phyloP scores from a whole-genome alignment of 2,329 filamentous ascomycete genomes.

The Aureobasidium sp. region DNA sequence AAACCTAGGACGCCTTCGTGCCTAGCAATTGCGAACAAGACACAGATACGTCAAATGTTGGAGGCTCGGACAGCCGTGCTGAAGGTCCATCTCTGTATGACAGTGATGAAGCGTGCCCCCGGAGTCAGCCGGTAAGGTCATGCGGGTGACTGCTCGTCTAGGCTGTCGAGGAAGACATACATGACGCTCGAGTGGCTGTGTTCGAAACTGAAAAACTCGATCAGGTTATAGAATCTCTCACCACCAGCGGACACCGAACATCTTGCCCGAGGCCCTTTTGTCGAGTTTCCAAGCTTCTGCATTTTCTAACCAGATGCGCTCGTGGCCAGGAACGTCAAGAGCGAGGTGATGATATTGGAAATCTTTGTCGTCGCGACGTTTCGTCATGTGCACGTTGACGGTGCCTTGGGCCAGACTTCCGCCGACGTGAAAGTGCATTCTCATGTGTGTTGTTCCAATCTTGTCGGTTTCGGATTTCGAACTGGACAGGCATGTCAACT shows the following conservation, averaged over 20 bases:
- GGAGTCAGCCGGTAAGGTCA: too few relatives aligned
- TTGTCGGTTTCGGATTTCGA: constrained; percentile 75
- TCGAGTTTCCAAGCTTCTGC: constrained; percentile 56
- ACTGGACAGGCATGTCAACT: constrained; percentile 42
- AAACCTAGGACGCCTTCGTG: too few relatives aligned
- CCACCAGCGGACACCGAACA: constrained; percentile 70
- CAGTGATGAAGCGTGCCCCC: too few relatives aligned
- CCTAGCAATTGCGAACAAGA: too few relatives aligned
- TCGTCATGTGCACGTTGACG: constrained; percentile 82
- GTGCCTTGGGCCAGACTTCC: constrained; percentile 79
- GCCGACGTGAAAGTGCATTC: constrained; percentile 89
- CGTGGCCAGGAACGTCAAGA: constrained; percentile 77
- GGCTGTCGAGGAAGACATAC: too few relatives aligned
- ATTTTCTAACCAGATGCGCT: constrained; percentile 72
- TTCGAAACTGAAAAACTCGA: too few relatives aligned
- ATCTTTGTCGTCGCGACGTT: constrained; percentile 67
- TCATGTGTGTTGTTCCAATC: constrained; percentile 80
- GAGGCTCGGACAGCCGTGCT: too few relatives aligned
- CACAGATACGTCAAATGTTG: too few relatives aligned
- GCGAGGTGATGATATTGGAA: constrained; percentile 85
- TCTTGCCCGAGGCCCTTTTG: constrained; percentile 42
- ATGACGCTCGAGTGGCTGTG: too few relatives aligned
- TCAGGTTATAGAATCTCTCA: too few relatives aligned
- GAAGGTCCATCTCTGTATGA: too few relatives aligned
- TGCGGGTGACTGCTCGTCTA: too few relatives aligned